Conservation (phyloP, 257 asterid species). For the Gentiana macrophylla region DNA sequence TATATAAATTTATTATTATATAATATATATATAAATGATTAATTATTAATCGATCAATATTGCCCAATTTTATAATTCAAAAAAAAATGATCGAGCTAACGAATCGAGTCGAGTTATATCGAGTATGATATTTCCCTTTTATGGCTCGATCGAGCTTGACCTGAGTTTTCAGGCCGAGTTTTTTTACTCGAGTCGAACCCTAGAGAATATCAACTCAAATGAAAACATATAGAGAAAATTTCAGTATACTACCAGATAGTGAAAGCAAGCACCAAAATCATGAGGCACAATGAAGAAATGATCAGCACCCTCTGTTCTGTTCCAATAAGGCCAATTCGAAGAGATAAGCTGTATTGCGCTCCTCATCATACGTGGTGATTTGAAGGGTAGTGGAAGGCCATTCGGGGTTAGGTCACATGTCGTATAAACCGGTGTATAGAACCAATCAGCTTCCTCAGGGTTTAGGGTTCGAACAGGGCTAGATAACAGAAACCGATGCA, state of each 20-base stretch:
- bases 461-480: slow-evolving; percentile 77
- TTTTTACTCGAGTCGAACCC: too few species aligned
- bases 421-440: slow-evolving; percentile 67
- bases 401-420: slow-evolving; percentile 86
- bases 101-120: too few species aligned
- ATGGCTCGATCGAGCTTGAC: too few species aligned
- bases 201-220: too few species aligned
- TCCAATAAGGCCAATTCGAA: slow-evolving; percentile 88
- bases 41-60: too few species aligned
- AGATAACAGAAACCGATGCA: slow-evolving; percentile 70
- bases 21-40: too few species aligned
- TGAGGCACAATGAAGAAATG: slow-evolving; percentile 82
- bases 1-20: too few species aligned
- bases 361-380: slow-evolving; percentile 87
- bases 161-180: too few species aligned
- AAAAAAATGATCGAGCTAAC: too few species aligned
- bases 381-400: slow-evolving; percentile 74
- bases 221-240: not conserved
- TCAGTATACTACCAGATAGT: slow-evolving; percentile 48
- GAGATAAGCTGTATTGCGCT: slow-evolving; percentile 78
- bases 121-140: too few species aligned
- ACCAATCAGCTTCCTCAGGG: slow-evolving; percentile 94
- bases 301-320: slow-evolving; percentile 86
- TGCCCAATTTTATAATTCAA: too few species aligned
- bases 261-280: slow-evolving; percentile 87